Base-by-base conservation (phyloP, 495 filamentous ascomycete genomes). In the Podospora sp. region DNA sequence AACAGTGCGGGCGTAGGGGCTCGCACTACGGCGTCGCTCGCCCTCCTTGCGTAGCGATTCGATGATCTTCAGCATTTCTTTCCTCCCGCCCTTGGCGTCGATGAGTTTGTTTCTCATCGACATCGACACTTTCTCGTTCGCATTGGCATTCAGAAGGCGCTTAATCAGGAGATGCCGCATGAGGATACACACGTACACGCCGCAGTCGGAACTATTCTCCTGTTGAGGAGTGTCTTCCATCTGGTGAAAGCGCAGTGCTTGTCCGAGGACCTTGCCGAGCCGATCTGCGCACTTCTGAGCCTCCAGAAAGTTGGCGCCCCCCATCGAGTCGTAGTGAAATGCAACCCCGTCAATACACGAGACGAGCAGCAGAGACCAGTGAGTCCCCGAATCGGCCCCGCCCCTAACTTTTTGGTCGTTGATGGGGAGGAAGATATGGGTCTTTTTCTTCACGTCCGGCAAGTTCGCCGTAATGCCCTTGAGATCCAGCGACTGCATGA, bases 311-410 rank as follows among this genome's bases (percentile, higher is more conserved):
- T 98, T 98, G 12, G 87, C 84, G 3, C 90, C 90, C 9, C 84
- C 83, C n/a, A 98, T 80, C 1, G 89, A 93, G 79, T 99, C 96
- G 78, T 99, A 98, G 81, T 98, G 95, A 76, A 99, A 98, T 3
- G 94, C 91, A 26, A 97, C 87, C 20, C 92, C 87, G 75, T 99
- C 96, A 40, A 96, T 86, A 46, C 93, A 85, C 26, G 89, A 91
- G 53, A 99, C 94, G 46, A 99, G 84, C 0, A 99, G 88, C 6
- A 99, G 82, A 1, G 92, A 96, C 96, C 96, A 99, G 77, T 99
- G 96, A 2, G 88, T 89, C 46, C 96, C 96, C 55, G 92, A 92
- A 80, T 97, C 94, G 22, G 93, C 88, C 61, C 89, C 81, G 29
- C 82, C 84, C 60, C 91, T 86, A 67, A 93, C 90, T 11, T 85